A percentile compares a stretch with the other conserved stretches of the same genome.
Conservation (phyloP, 768 basidiomycete species). For the Lactarius akahatsu region DNA sequence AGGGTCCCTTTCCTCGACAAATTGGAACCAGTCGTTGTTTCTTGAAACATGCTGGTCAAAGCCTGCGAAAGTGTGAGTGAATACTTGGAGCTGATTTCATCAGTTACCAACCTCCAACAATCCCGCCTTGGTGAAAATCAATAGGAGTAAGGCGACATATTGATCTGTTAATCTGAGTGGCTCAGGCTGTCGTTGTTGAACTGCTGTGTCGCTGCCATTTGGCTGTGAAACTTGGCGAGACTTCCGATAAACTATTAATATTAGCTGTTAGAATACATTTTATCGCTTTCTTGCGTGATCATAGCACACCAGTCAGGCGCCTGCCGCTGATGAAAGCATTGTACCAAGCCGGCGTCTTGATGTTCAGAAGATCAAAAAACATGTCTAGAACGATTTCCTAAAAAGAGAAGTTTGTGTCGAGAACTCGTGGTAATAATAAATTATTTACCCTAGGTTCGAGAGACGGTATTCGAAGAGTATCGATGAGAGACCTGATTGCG, state of each 20-base stretch:
- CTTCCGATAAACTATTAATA: constrained; percentile 54
- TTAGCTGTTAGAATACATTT: background rate
- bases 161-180: constrained; percentile 87
- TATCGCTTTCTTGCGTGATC: background rate
- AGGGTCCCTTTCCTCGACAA: constrained; percentile 88
- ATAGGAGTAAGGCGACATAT: constrained; percentile 81
- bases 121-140: constrained; percentile 84
- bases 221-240: constrained; percentile 26
- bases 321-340: constrained; percentile 88
- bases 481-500: constrained; percentile 80
- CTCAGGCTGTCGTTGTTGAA: constrained; percentile 45
- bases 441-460: constrained; percentile 73
- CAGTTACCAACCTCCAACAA: constrained; percentile 69
- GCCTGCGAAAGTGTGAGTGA: constrained; percentile 51
- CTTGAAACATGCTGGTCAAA: constrained; percentile 80
- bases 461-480: constrained; percentile 86
- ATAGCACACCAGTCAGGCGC: constrained; percentile 72
- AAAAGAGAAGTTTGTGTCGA: constrained; percentile 1
- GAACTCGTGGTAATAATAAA: background rate
- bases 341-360: constrained; percentile 91
- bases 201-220: constrained; percentile 30
- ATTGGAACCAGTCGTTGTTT: constrained; percentile 65
- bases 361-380: constrained; percentile 90
- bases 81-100: constrained; percentile 4
- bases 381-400: constrained; percentile 93